These are phyloP conservation scores for Hypoxylon sp. DNA, from an alignment of 2,329 filamentous ascomycete genomes.

Conservation along the genomic window DNA sequence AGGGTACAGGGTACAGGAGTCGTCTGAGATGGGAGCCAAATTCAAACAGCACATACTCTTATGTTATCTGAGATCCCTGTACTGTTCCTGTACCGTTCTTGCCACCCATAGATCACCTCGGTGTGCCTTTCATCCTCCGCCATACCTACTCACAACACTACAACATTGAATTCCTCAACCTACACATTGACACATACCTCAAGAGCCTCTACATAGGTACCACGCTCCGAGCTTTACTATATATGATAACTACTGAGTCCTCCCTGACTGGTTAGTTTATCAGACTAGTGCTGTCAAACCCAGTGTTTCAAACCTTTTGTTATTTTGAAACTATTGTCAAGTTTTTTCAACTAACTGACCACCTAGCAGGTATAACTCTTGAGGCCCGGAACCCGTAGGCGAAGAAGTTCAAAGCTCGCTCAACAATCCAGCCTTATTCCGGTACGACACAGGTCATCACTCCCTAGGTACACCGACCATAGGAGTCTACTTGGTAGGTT, in stretches of 20 bases:
- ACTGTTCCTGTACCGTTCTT: background rate
- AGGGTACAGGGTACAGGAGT: background rate
- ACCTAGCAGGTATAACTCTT: constrained; percentile 4
- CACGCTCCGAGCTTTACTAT: background rate
- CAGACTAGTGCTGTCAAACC: background rate
- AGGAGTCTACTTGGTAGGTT: background rate
- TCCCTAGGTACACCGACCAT: background rate
- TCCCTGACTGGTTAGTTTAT: background rate
- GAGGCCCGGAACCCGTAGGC: background rate
- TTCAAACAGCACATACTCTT: background rate
- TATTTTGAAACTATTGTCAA: background rate
- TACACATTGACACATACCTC: background rate
- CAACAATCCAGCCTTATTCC: background rate
- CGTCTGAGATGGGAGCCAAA: background rate
- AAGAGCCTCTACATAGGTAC: background rate
- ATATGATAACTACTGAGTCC: background rate
- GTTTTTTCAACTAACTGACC: constrained; percentile 1
- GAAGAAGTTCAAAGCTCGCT: background rate
- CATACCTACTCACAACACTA: background rate
- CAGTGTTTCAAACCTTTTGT: background rate
- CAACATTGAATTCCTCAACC: background rate
- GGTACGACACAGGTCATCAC: background rate
- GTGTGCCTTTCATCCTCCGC: background rate
- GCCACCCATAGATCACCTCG: background rate
- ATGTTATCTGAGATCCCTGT: background rate